Evolutionary conservation across 345 rosid species (phyloP).

Genomic region (Eutrema heterophyllum): DNA sequence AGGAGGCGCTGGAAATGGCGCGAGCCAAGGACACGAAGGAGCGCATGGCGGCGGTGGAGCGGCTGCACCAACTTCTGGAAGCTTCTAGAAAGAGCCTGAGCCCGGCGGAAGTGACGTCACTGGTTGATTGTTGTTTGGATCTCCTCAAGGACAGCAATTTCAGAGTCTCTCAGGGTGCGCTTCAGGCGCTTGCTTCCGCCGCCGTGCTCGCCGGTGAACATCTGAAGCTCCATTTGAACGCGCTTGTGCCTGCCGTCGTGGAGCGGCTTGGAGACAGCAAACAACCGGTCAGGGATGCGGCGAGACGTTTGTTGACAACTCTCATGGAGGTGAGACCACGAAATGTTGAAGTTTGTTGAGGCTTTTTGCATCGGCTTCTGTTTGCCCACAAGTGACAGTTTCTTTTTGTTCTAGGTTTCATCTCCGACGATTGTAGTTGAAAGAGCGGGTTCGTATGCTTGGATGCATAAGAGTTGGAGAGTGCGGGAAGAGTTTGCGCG

Average conservation of each 20-base stretch:
- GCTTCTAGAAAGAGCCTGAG: slow-evolving; percentile 71
- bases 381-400: background rate
- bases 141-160: slow-evolving; percentile 94
- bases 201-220: slow-evolving; percentile 96
- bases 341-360: background rate
- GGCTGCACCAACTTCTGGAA: slow-evolving; percentile 84
- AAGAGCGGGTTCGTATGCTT: slow-evolving; percentile 95
- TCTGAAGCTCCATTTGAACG: slow-evolving; percentile 87
- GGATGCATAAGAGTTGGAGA: slow-evolving; percentile 98
- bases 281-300: slow-evolving; percentile 96
- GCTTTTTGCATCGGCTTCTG: background rate
- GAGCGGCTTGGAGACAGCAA: slow-evolving; percentile 88
- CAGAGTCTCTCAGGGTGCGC: slow-evolving; percentile 88
- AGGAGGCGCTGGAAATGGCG: slow-evolving; percentile 93
- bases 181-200: slow-evolving; percentile 95
- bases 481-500: slow-evolving; percentile 93
- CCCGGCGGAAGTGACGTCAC: slow-evolving; percentile 69
- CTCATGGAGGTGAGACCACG: slow-evolving; percentile 81
- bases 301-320: slow-evolving; percentile 84
- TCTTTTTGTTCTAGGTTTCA: slow-evolving; percentile 55
- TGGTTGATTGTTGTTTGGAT: slow-evolving; percentile 94
- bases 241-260: slow-evolving; percentile 88
- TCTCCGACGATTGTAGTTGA: slow-evolving; percentile 96
- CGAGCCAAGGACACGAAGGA: slow-evolving; percentile 98
- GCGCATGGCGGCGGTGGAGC: slow-evolving; percentile 99